Conservation (phyloP, 1,284 basidiomycete genomes). For the Gymnopus androsaceus region DNA sequence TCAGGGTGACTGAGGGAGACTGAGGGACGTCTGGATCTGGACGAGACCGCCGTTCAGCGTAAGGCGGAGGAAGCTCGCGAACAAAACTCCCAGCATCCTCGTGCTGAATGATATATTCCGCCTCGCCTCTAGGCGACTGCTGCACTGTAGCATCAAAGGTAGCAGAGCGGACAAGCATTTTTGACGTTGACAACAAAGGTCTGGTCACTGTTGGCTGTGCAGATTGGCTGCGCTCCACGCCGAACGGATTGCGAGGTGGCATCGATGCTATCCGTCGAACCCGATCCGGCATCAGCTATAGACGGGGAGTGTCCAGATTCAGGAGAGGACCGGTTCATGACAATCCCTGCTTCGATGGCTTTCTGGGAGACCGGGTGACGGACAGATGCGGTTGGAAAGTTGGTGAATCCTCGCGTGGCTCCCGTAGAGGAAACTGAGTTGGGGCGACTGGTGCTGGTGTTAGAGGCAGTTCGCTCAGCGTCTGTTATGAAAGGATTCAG, state of each 20-base stretch:
- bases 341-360: conserved; percentile 5
- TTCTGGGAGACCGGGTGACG: conserved; percentile 9
- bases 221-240: neutral
- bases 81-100: conserved; percentile 16
- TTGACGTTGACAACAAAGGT: neutral
- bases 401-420: conserved; percentile 20
- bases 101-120: conserved; percentile 17
- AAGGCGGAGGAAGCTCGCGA: conserved; percentile 18
- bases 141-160: neutral
- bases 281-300: no score
- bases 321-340: neutral
- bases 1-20: no score
- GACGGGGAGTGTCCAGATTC: neutral
- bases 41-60: conserved; percentile 12
- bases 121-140: neutral
- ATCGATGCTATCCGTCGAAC: neutral
- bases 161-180: neutral
- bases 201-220: neutral
- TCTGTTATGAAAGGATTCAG: conserved; percentile 5
- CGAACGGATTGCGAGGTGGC: neutral
- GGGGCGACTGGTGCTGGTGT: conserved; percentile 5
- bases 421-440: conserved; percentile 2
- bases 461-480: neutral
- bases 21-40: neutral
- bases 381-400: conserved; percentile 24